A percentile compares a stretch with the other conserved stretches of the same genome.
These are phyloP conservation scores for Karstenula rhodostoma DNA, from an alignment of 2,329 filamentous ascomycete species.

Conservation along the genomic window DNA sequence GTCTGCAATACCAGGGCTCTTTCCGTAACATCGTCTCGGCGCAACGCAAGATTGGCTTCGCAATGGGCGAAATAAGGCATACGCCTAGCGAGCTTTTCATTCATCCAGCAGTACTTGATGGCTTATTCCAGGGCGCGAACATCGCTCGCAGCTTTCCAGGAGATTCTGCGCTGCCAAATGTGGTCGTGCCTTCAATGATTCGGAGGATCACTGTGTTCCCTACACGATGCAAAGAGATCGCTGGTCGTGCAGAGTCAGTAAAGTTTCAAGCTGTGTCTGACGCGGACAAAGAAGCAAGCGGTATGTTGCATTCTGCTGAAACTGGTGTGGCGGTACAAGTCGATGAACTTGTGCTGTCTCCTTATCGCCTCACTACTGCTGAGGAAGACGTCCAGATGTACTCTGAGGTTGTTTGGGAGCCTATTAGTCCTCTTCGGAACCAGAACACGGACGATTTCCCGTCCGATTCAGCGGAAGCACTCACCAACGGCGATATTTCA, in stretches of 20 bases:
- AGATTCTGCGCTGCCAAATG: constrained; percentile 33
- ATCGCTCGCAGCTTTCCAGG: constrained; percentile 36
- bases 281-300: constrained; percentile 3
- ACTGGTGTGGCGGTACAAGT: constrained; percentile 17
- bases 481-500: neutral
- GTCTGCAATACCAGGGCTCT: constrained; percentile 14
- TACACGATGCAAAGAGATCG: constrained; percentile 12
- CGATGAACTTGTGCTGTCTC: constrained; percentile 17
- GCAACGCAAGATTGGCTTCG: constrained; percentile 17
- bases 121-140: constrained; percentile 38
- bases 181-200: constrained; percentile 33
- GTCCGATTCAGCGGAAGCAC: too few relatives aligned
- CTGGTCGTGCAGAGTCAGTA: neutral
- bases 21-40: constrained; percentile 15
- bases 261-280: constrained; percentile 7
- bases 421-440: neutral
- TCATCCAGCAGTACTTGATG: constrained; percentile 42
- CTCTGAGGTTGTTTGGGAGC: constrained; percentile 18
- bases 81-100: constrained; percentile 37
- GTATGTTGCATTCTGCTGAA: neutral
- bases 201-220: constrained; percentile 33
- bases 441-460: neutral
- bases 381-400: constrained; percentile 25
- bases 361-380: constrained; percentile 15
- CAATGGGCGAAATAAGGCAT: constrained; percentile 10